These are phyloP conservation scores for Leptographium flavum DNA, from an alignment of 2,329 filamentous ascomycete species.

Conservation along the genomic window DNA sequence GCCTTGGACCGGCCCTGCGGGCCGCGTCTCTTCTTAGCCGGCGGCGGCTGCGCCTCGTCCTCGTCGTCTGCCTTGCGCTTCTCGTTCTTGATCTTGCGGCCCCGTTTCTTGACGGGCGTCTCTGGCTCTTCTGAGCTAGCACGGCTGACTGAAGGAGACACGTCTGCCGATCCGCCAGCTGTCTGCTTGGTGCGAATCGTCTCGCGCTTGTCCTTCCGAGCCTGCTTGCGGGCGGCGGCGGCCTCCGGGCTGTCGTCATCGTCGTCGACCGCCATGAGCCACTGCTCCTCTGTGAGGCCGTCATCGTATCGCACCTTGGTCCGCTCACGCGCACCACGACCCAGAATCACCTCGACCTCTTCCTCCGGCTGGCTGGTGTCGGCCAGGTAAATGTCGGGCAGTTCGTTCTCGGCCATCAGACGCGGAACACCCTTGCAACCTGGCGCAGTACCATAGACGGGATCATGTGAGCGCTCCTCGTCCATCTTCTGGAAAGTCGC, in stretches of 20 bases:
- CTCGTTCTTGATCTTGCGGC: slow-evolving; percentile 63
- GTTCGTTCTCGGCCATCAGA: slow-evolving; percentile 72
- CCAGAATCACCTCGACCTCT: slow-evolving; percentile 57
- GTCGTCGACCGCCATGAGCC: slow-evolving; percentile 94
- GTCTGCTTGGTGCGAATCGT: slow-evolving; percentile 56
- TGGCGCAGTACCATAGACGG: slow-evolving; percentile 54
- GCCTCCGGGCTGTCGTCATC: slow-evolving; percentile 91
- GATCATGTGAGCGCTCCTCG: slow-evolving; percentile 50
- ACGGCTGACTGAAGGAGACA: slow-evolving; percentile 64
- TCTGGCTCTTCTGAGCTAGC: slow-evolving; percentile 73
- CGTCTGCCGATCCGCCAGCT: slow-evolving; percentile 31
- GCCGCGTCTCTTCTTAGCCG: slow-evolving; percentile 64
- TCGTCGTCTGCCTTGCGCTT: slow-evolving; percentile 82
- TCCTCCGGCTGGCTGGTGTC: slow-evolving; percentile 79
- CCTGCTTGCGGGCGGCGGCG: slow-evolving; percentile 79
- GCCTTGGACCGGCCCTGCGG: slow-evolving; percentile 58
- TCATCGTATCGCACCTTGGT: slow-evolving; percentile 94
- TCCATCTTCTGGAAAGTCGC: slow-evolving; percentile 70
- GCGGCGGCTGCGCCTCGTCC: slow-evolving; percentile 59
- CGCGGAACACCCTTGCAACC: slow-evolving; percentile 55
- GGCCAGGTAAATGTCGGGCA: slow-evolving; percentile 86
- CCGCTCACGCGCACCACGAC: slow-evolving; percentile 87
- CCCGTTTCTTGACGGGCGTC: slow-evolving; percentile 64
- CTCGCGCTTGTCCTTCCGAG: slow-evolving; percentile 66
- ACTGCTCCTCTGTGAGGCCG: slow-evolving; percentile 95